phyloP scores from a whole-genome alignment of 2,329 filamentous ascomycete genomes.

The Pyrenophora tritici-repentis region DNA sequence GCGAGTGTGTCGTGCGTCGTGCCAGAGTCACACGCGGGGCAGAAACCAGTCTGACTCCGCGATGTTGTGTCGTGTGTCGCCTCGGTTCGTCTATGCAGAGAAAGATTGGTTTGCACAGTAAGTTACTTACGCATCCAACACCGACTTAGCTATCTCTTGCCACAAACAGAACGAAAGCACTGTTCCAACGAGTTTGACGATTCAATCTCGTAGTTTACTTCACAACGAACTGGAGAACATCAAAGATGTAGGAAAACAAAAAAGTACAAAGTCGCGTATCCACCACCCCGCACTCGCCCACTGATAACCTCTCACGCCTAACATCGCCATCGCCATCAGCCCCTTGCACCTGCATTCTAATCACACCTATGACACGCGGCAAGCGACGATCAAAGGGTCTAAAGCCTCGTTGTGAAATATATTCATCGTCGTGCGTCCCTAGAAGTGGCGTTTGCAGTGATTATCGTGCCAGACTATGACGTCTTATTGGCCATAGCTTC shows the following conservation, averaged over 20 bases:
- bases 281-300: slow-evolving; percentile 1
- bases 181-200: no score
- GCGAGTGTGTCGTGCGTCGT: background rate
- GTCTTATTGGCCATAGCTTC: slow-evolving; percentile 12
- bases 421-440: background rate
- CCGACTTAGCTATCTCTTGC: no score
- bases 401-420: no score
- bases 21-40: background rate
- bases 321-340: background rate
- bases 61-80: no score
- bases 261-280: background rate
- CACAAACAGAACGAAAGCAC: no score
- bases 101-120: no score
- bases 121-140: no score
- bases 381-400: slow-evolving; percentile 8
- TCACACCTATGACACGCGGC: background rate
- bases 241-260: no score
- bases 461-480: slow-evolving; percentile 6
- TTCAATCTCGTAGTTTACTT: no score
- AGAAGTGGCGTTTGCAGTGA: background rate
- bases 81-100: no score
- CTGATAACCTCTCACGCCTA: background rate
- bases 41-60: no score
- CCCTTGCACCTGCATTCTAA: no score
- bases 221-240: background rate